A percentile compares a stretch with the other conserved stretches of the same genome.
Evolutionary conservation across 257 asterid genomes (phyloP).

Genomic region (Ocimum tenuiflorum): DNA sequence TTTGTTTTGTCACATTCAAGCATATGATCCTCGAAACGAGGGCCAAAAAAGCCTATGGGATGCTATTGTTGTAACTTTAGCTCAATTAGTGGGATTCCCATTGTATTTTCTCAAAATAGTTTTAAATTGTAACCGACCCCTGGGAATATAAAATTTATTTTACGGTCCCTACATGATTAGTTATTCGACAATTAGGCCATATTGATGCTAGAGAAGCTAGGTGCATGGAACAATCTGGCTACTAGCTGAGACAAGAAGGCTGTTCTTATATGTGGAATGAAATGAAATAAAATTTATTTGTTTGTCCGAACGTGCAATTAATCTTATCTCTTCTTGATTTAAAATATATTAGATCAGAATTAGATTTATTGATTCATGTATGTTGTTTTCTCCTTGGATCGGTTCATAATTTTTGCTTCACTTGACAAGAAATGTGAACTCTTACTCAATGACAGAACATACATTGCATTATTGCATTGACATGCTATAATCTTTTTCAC

Average conservation of each 20-base stretch:
- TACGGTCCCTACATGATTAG: slow-evolving; percentile 17
- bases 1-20: slow-evolving; percentile 23
- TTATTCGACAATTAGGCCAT: slow-evolving; percentile 26
- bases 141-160: background rate
- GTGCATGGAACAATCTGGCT: slow-evolving; percentile 23
- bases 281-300: background rate
- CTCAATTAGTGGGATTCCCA: slow-evolving; percentile 31
- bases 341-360: slow-evolving; percentile 1
- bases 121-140: background rate
- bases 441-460: background rate
- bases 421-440: background rate
- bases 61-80: slow-evolving; percentile 16
- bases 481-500: too few species aligned
- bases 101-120: background rate
- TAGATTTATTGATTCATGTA: background rate
- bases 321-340: slow-evolving; percentile 14
- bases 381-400: background rate
- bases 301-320: slow-evolving; percentile 2
- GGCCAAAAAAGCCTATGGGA: slow-evolving; percentile 4
- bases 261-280: background rate
- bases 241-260: slow-evolving; percentile 8
- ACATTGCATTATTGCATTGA: background rate
- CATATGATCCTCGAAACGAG: slow-evolving; percentile 22
- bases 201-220: slow-evolving; percentile 31
- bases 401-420: background rate